Percentiles rank a stretch among this genome's conserved stretches.
Evolutionary conservation across 2,329 filamentous ascomycete genomes (phyloP).

Genomic region (Cladophialophora yegresii): DNA sequence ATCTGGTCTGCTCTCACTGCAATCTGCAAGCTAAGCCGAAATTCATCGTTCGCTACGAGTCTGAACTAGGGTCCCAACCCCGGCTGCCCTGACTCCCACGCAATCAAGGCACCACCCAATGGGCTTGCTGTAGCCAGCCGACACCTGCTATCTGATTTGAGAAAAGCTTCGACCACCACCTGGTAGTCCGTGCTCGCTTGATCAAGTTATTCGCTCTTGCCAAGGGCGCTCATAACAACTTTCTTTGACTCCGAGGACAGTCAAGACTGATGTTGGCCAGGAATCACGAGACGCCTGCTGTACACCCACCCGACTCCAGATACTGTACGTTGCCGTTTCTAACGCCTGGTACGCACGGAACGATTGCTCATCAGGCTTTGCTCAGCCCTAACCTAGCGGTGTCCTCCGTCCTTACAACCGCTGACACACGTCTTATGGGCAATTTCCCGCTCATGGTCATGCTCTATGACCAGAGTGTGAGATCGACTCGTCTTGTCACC

Average conservation of each 20-base stretch:
- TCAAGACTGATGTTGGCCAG: not conserved
- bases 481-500: slow-evolving; percentile 6
- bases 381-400: slow-evolving; percentile 11
- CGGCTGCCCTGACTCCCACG: slow-evolving; percentile 21
- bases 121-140: slow-evolving; percentile 20
- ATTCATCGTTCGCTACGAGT: slow-evolving; percentile 7
- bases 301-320: slow-evolving; percentile 3
- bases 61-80: slow-evolving; percentile 18
- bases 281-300: slow-evolving; percentile 6
- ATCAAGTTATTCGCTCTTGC: slow-evolving; percentile 3
- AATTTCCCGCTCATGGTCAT: slow-evolving; percentile 9
- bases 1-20: slow-evolving; percentile 5
- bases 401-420: slow-evolving; percentile 3
- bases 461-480: slow-evolving; percentile 5
- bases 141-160: slow-evolving; percentile 5
- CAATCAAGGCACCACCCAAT: slow-evolving; percentile 33
- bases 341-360: not conserved
- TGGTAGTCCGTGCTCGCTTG: slow-evolving; percentile 3
- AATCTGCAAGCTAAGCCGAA: slow-evolving; percentile 26
- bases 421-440: slow-evolving; percentile 17
- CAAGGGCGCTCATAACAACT: slow-evolving; percentile 2
- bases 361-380: slow-evolving; percentile 7
- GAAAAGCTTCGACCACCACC: slow-evolving; percentile 13
- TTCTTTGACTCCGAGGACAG: not conserved
- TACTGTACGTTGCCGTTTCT: not conserved